These are phyloP conservation scores for Penicillium coffeae DNA, from an alignment of 495 filamentous ascomycete genomes.

Conservation along the genomic window DNA sequence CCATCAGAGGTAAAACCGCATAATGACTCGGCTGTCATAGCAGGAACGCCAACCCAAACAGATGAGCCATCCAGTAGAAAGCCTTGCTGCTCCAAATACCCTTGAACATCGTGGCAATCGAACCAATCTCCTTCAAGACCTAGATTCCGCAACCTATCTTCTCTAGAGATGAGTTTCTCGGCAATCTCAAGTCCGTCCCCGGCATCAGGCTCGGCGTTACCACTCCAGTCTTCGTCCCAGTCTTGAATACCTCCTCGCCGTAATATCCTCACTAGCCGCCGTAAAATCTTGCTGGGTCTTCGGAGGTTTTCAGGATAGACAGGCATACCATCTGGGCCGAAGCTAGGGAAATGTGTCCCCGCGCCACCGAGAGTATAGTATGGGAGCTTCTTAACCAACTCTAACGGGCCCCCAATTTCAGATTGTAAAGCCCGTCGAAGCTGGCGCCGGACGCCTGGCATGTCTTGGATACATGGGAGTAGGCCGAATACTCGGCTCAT, in stretches of 20 bases:
- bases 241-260: slow-evolving; percentile 21
- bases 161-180: slow-evolving; percentile 6
- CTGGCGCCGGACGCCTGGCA: slow-evolving; percentile 42
- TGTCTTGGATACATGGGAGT: slow-evolving; percentile 54
- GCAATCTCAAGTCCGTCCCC: background rate
- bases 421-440: slow-evolving; percentile 33
- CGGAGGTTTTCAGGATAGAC: slow-evolving; percentile 21
- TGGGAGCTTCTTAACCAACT: slow-evolving; percentile 50
- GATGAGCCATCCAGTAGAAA: slow-evolving; percentile 17
- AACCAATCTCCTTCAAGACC: slow-evolving; percentile 29
- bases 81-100: slow-evolving; percentile 20
- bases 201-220: slow-evolving; percentile 12
- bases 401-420: slow-evolving; percentile 36
- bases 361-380: slow-evolving; percentile 66
- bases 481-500: slow-evolving; percentile 65
- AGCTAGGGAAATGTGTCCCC: slow-evolving; percentile 50
- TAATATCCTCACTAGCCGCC: slow-evolving; percentile 18
- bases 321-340: slow-evolving; percentile 8
- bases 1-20: slow-evolving; percentile 14
- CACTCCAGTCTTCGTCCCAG: slow-evolving; percentile 31
- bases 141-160: slow-evolving; percentile 13
- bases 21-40: slow-evolving; percentile 8
- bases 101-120: slow-evolving; percentile 29
- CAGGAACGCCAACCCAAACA: slow-evolving; percentile 18
- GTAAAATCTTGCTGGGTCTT: slow-evolving; percentile 18